These are phyloP conservation scores for Citrus reticulata DNA, from an alignment of 345 rosid genomes.

Conservation along the genomic window DNA sequence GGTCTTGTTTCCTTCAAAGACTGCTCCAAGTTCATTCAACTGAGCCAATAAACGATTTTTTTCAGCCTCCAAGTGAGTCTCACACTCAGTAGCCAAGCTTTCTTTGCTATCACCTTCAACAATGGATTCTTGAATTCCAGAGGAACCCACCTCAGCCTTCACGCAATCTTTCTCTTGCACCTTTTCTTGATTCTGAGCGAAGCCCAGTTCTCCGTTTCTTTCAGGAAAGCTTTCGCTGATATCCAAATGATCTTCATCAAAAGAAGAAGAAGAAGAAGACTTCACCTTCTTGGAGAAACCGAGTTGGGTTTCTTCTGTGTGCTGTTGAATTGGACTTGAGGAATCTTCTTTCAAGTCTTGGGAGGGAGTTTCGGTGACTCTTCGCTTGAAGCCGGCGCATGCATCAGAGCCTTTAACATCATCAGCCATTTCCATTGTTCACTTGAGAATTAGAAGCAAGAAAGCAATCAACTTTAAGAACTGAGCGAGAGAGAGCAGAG, in stretches of 20 bases:
- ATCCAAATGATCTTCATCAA: slow-evolving; percentile 5
- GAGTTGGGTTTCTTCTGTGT: not conserved
- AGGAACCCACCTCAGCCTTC: slow-evolving; percentile 18
- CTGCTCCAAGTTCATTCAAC: slow-evolving; percentile 42
- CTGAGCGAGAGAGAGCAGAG: not conserved
- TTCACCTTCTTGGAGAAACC: slow-evolving; percentile 13
- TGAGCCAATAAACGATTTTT: slow-evolving; percentile 57
- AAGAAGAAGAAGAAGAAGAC: slow-evolving; percentile 4
- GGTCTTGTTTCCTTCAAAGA: slow-evolving; percentile 26
- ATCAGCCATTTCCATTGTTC: slow-evolving; percentile 7
- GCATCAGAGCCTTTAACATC: slow-evolving; percentile 10
- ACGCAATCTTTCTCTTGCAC: slow-evolving; percentile 2
- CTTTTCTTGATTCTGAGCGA: slow-evolving; percentile 20
- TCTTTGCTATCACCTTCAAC: slow-evolving; percentile 15
- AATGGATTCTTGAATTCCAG: slow-evolving; percentile 16
- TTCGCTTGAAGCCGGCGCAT: slow-evolving; percentile 11
- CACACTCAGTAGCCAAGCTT: slow-evolving; percentile 13
- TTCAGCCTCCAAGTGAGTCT: slow-evolving; percentile 49
- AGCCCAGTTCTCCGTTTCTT: slow-evolving; percentile 16
- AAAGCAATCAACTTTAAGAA: no score
- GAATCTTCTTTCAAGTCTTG: slow-evolving; percentile 14
- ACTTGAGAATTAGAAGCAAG: no score
- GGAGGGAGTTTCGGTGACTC: slow-evolving; percentile 12
- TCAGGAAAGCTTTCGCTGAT: not conserved
- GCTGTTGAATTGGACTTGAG: slow-evolving; percentile 15